Base-by-base conservation (phyloP, 1,139 yeast genomes). In the Yueomyces sp. region DNA sequence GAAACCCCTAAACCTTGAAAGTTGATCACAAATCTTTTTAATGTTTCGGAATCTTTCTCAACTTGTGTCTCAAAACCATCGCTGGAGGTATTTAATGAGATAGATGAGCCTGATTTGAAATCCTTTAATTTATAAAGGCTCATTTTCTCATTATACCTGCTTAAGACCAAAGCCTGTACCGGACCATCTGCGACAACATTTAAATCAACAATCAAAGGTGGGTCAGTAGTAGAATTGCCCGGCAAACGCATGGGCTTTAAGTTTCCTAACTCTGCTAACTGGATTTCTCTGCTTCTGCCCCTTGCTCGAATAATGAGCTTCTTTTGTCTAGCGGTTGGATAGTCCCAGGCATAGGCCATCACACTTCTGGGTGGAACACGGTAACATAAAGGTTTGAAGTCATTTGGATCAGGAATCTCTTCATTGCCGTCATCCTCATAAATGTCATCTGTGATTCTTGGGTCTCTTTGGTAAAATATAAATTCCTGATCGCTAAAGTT, bases 321-420 rank as follows among this genome's bases (percentile, higher is more conserved):
- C 59, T 87, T 89, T 39, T 82, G 74, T 9, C 77, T 68, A 0
- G 96, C 96, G 44, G 94, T 86, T 0, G 98, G 98, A 63, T 76
- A 91, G 59, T 93, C 98, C 86, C 96, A 93, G 0, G 98, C 87
- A 61, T 91, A 93, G 0, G 97, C 96, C 98, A 93, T 93, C 2
- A 86, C 94, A 66, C 96, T 85, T 58, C 77, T 79, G 1, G 95
- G 78, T 0, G 96, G 97, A 27, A 89, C 72, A 45, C 76, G 74
- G 58, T 89, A 91, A 54, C 73, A 78, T 27, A 86, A 70, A 2
- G 93, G 93, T 49, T 78, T 78, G 57, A 78, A 83, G 11, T 59
- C 59, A 9, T 51, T 51, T 19, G 19, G 19, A n/a, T 67, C 67
- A 4, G 51, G 53, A 9, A 55, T 49, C 9, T 77, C 84, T 6